Base-by-base conservation (phyloP, 2,329 filamentous ascomycete genomes). In the Neonectria neomacrospora region DNA sequence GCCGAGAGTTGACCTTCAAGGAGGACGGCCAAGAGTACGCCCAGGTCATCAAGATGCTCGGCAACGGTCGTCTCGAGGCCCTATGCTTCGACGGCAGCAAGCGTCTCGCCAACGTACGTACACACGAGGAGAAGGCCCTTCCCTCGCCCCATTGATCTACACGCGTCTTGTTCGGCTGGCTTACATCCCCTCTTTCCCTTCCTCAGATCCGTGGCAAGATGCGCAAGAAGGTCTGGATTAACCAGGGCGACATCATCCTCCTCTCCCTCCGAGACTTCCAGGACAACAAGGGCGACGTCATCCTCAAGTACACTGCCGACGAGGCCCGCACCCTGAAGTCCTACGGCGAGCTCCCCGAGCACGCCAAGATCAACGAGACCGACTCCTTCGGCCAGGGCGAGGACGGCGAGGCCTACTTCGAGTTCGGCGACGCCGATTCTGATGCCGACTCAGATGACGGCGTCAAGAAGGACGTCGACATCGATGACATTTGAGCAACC, bases 181-280 rank as follows among this genome's bases (percentile, higher is more conserved):
- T 69, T 91, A 95, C 79, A 30, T 7, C 75, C 7, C n/a, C n/a
- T 11, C n/a, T 41, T 41, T 8, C n/a, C 9, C n/a, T 41, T 30
- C 11, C n/a, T 10, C 50, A 80, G 78, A 80, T 80, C 54, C 93
- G 95, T 69, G 95, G 95, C 83, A 98, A 99, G 84, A 92, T 99
- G 76, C 90, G 96, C 76, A 99, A 99, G 88, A 99, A 99, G 88
- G 96, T 98, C 81, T 97, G 94, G 94, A 97, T 97, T 87, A 97
- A 97, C 87, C 94, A 97, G 84, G 94, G 94, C 77, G 93, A 97
- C 80, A 97, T 97, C 79, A 94, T 95, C 79, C 88, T 95, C 48
- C 85, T 95, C 66, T 94, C 91, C 37, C 90, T 97, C 66, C 92
- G 93, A 73, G 94, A 96, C 80, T 96, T 96, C 83, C 93, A 97